Evolutionary conservation across 495 filamentous ascomycete genomes (phyloP).

Genomic region (Pyrenula aspistea): DNA sequence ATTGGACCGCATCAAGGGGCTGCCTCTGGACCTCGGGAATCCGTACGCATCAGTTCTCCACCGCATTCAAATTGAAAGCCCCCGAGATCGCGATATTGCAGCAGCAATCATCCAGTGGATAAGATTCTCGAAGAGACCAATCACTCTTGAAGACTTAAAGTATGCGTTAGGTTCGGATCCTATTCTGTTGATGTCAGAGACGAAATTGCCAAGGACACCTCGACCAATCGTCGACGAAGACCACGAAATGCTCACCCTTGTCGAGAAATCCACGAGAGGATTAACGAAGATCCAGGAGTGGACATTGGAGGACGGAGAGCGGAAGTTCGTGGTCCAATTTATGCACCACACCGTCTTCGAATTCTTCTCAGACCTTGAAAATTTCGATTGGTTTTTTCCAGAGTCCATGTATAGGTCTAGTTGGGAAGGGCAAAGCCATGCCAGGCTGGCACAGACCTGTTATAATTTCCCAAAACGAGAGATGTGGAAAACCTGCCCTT

Average conservation of each 20-base stretch:
- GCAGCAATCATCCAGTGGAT: neutral
- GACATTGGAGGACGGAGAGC: neutral
- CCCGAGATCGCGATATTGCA: conserved; percentile 6
- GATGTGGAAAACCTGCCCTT: neutral
- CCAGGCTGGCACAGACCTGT: neutral
- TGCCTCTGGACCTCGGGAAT: neutral
- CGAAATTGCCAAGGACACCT: neutral
- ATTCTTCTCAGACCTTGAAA: conserved; percentile 11
- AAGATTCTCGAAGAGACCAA: neutral
- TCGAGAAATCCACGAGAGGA: conserved; percentile 19
- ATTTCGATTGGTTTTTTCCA: neutral
- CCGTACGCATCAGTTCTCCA: neutral
- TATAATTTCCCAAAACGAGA: neutral
- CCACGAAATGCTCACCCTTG: conserved; percentile 12
- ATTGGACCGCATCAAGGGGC: neutral
- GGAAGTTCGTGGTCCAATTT: conserved; percentile 18
- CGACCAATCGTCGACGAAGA: neutral
- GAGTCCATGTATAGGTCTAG: neutral
- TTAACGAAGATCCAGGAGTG: conserved; percentile 17
- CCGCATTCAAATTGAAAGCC: neutral
- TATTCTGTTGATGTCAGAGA: neutral
- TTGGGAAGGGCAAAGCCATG: neutral
- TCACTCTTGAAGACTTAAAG: neutral
- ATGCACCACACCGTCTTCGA: conserved; percentile 29
- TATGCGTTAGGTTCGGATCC: neutral